Base-by-base conservation (phyloP, 2,329 filamentous ascomycete genomes). In the Rutstroemia sp. region DNA sequence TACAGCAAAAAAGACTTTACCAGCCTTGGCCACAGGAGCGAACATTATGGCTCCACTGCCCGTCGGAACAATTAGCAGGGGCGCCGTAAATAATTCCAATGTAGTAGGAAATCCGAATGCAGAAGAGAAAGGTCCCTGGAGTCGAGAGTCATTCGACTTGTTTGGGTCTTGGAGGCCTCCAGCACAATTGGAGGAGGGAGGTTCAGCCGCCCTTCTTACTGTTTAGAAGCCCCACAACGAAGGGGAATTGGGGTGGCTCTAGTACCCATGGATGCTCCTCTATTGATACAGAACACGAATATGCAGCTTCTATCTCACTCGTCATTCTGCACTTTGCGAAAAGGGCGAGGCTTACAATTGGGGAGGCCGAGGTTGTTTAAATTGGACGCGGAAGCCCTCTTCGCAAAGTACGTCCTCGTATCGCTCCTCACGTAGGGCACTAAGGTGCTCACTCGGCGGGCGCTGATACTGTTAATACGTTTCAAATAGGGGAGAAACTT, bases 141-240 rank as follows among this genome's bases (percentile, higher is more conserved):
- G 69, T 59, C 62, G 66, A 38, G 69, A 71, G 58, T 64, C 68
- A 4, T 67, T 67, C 51, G 70, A 72, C 61, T 60, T 72, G n/a
- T 68, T 72, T 59, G 67, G 63, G 19, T 52, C 42, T 45, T 66
- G 63, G 64, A 63, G 39, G 54, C 64, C 63, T 44, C 60, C 60
- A 23, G 54, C 45, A 47, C 57, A 39, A 34, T 34, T 9, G 9
- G 9, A 34, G 14, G 30, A 34, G 30, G 30, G 30, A 34, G 10
- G 9, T 34, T 34, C 30, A 10, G 10, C 30, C 30, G 30, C 30
- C 30, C 30, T 34, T 14, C 30, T 34, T 12, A 12, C 10, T 14
- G 30, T 5, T 34, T 34, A 34, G 10, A 4, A 5, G 30, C 30
- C 30, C 12, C 12, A 34, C 30, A 34, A 34, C 12, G 10, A 34